Evolutionary conservation across 352 stramenopile genomes (phyloP).

Genomic region (Pythium myriotylum): DNA sequence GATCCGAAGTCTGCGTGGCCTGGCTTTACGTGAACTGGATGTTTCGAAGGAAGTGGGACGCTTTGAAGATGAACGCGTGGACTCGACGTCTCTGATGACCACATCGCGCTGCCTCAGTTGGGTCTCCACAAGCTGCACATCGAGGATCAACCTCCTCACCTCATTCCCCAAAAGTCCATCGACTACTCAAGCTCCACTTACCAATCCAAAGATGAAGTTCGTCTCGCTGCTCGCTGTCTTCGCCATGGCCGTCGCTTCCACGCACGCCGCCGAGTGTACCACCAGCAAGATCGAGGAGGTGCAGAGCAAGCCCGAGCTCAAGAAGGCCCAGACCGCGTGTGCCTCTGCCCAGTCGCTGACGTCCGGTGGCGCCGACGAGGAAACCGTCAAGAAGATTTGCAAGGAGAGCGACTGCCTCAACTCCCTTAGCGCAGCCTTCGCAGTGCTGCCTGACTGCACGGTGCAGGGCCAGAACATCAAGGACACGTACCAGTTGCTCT

Average conservation of each 20-base stretch:
- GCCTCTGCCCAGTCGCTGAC: background rate
- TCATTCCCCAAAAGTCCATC: slow-evolving; percentile 2
- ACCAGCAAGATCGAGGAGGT: background rate
- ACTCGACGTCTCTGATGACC: background rate
- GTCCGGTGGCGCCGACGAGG: background rate
- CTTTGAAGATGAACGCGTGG: too few species aligned
- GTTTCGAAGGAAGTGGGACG: too few species aligned
- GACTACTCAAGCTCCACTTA: background rate
- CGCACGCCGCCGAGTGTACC: background rate
- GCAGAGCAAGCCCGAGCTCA: background rate
- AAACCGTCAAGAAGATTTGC: background rate
- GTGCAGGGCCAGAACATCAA: background rate
- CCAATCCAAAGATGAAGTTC: slow-evolving; percentile 1
- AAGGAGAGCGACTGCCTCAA: slow-evolving; percentile 1
- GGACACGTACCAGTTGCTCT: background rate
- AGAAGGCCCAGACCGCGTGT: background rate
- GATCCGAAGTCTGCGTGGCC: too few species aligned
- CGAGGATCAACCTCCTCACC: background rate
- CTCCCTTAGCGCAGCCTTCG: background rate
- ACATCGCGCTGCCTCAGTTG: background rate
- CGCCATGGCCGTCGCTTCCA: background rate
- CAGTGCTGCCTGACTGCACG: background rate
- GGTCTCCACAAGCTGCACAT: background rate
- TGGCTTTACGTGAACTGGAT: too few species aligned
- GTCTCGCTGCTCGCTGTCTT: background rate